Evolutionary conservation across 2,329 filamentous ascomycete species (phyloP).

Genomic region (Cyclaneusma minus): DNA sequence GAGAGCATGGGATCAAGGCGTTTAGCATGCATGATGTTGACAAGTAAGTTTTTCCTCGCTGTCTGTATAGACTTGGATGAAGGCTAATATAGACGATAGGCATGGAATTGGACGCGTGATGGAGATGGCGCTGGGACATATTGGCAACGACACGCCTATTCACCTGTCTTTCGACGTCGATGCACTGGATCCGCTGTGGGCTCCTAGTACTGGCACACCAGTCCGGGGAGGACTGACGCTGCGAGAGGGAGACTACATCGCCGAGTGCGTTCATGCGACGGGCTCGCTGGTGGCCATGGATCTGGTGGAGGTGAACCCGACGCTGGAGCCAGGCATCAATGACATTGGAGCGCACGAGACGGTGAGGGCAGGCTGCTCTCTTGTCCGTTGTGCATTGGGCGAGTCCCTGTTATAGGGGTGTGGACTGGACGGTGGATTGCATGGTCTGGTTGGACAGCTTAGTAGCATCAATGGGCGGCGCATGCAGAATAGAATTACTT

Average conservation of each 20-base stretch:
- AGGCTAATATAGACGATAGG: constrained; percentile 25
- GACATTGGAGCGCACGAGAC: constrained; percentile 64
- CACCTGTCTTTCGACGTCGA: constrained; percentile 97
- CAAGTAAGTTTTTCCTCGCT: constrained; percentile 33
- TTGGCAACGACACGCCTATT: constrained; percentile 87
- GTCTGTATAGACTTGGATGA: constrained; percentile 2
- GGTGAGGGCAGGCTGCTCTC: constrained; percentile 74
- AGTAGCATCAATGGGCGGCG: too few relatives aligned
- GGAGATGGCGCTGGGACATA: constrained; percentile 96
- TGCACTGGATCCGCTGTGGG: constrained; percentile 89
- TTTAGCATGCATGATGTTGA: constrained; percentile 99
- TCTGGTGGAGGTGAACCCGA: constrained; percentile 69
- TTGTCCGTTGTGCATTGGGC: constrained; percentile 82
- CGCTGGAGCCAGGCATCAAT: constrained; percentile 39
- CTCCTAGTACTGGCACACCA: constrained; percentile 87
- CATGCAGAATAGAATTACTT: too few relatives aligned
- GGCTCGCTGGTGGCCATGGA: constrained; percentile 68
- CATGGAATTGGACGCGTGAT: constrained; percentile 91
- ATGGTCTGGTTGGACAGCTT: too few relatives aligned
- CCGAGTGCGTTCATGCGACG: constrained; percentile 69
- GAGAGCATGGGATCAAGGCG: constrained; percentile 80
- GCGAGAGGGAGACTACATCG: constrained; percentile 93
- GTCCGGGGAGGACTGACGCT: constrained; percentile 87
- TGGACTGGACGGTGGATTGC: too few relatives aligned
- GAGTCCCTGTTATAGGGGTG: constrained; percentile 63